Evolutionary conservation across 2,329 filamentous ascomycete species (phyloP).

Genomic region (Fusarium mexicanum): DNA sequence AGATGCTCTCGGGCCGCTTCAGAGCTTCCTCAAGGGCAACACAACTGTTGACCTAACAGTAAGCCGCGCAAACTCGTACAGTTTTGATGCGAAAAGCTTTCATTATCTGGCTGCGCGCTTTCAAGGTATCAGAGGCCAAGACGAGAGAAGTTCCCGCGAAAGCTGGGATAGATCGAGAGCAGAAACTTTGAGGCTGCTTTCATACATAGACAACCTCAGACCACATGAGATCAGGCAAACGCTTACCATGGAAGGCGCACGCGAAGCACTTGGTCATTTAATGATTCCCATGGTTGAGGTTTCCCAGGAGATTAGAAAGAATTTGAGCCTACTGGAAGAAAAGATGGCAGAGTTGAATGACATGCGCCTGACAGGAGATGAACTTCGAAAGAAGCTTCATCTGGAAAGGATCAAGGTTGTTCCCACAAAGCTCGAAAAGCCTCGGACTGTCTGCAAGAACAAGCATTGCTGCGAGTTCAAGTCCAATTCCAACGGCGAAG

Average conservation of each 20-base stretch:
- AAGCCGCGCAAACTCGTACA: neutral
- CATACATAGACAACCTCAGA: neutral
- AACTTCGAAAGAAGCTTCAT: neutral
- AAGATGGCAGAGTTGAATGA: slow-evolving; percentile 2
- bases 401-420: neutral
- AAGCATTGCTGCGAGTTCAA: slow-evolving; percentile 17
- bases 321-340: neutral
- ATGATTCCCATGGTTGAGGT: slow-evolving; percentile 32
- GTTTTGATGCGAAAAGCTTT: slow-evolving; percentile 35
- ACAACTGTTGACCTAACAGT: neutral
- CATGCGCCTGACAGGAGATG: neutral
- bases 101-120: slow-evolving; percentile 10
- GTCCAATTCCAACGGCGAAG: neutral
- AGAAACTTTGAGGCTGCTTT: slow-evolving; percentile 17
- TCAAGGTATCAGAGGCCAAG: neutral
- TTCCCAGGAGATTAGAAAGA: slow-evolving; percentile 7
- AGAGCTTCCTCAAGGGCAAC: neutral
- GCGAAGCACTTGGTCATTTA: slow-evolving; percentile 2
- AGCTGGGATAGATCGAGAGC: slow-evolving; percentile 34
- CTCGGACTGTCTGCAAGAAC: slow-evolving; percentile 26
- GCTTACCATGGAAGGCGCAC: slow-evolving; percentile 25
- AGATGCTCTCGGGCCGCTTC: neutral
- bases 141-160: neutral
- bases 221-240: slow-evolving; percentile 35
- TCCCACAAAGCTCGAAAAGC: neutral